phyloP scores from a whole-genome alignment of 2,329 filamentous ascomycete genomes.

The Aphanocladium album region DNA sequence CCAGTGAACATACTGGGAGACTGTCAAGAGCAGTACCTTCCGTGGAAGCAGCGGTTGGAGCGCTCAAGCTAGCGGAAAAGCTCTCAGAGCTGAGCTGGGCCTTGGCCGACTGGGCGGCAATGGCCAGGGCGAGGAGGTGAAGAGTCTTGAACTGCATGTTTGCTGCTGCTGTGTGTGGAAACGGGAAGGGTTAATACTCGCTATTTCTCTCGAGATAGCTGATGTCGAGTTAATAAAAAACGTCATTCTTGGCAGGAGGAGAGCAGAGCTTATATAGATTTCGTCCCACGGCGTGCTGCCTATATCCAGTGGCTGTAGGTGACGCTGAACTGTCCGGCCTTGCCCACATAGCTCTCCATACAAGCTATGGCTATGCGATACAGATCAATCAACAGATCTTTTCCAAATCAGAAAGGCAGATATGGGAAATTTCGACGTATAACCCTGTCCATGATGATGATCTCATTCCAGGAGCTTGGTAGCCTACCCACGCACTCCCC shows the following conservation, averaged over 20 bases:
- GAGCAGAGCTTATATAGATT: slow-evolving; percentile 5
- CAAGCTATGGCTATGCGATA: neutral
- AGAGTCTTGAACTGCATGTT: slow-evolving; percentile 6
- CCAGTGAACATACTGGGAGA: neutral
- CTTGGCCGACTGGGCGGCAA: slow-evolving; percentile 6
- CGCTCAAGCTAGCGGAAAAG: neutral
- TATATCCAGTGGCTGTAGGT: neutral
- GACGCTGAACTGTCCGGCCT: neutral
- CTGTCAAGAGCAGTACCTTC: neutral
- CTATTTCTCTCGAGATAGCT: neutral
- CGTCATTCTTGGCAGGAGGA: neutral
- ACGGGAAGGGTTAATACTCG: neutral
- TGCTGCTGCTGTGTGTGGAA: neutral
- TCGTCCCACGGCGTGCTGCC: neutral
- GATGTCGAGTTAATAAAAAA: neutral
- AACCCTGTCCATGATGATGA: slow-evolving; percentile 1
- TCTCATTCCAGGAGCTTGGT: slow-evolving; percentile 1
- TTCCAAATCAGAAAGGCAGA: neutral
- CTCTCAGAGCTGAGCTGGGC: neutral
- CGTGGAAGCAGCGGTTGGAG: neutral
- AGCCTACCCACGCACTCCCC: neutral
- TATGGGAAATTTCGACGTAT: neutral
- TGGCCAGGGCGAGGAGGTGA: neutral
- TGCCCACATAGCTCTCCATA: neutral
- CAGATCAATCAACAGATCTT: neutral